Evolutionary conservation across 2,329 filamentous ascomycete genomes (phyloP).

Genomic region (Fusarium secorum): DNA sequence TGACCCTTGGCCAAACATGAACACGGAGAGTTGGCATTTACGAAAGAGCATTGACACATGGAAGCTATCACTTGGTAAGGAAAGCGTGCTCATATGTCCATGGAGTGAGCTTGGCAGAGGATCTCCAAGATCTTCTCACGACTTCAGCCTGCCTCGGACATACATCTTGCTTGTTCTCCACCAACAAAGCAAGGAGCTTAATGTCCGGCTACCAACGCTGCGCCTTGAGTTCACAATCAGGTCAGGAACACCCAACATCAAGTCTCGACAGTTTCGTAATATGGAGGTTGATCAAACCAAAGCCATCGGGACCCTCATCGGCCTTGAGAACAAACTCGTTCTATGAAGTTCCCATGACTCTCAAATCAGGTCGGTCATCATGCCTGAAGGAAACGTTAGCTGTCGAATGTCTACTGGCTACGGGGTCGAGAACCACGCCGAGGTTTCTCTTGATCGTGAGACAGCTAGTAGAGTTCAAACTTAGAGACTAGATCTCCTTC

Average conservation of each 20-base stretch:
- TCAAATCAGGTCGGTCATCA: slow-evolving; percentile 47
- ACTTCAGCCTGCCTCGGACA: not conserved
- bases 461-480: slow-evolving; percentile 44
- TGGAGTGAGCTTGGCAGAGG: not conserved
- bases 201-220: slow-evolving; percentile 36
- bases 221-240: slow-evolving; percentile 13
- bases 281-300: slow-evolving; percentile 28
- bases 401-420: not conserved
- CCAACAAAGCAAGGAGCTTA: fast-evolving
- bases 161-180: slow-evolving; percentile 19
- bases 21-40: slow-evolving; percentile 31
- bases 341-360: slow-evolving; percentile 41
- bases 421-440: slow-evolving; percentile 41
- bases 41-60: slow-evolving; percentile 29
- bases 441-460: slow-evolving; percentile 46
- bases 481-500: slow-evolving; percentile 57
- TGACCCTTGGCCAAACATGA: slow-evolving; percentile 39
- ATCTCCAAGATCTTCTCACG: not conserved
- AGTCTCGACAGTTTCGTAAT: slow-evolving; percentile 23
- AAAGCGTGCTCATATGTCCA: not conserved
- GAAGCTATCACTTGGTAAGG: not conserved
- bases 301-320: slow-evolving; percentile 19
- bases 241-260: not conserved
- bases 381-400: slow-evolving; percentile 46
- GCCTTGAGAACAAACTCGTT: slow-evolving; percentile 51